Evolutionary conservation across 148 eudicot genomes (phyloP).

Genomic region (Drosera capensis): DNA sequence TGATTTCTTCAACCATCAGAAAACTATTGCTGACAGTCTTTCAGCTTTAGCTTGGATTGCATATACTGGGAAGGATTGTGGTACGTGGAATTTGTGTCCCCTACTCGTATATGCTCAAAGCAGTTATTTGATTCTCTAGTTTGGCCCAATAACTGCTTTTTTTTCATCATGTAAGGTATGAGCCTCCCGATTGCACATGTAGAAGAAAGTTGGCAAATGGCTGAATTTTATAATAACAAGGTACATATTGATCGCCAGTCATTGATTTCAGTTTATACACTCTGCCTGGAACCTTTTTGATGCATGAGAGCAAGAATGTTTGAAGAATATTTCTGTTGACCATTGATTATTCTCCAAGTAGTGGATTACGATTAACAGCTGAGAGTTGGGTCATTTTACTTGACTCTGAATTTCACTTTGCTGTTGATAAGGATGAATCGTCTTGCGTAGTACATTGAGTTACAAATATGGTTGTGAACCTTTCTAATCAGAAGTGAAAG

Average conservation of each 20-base stretch:
- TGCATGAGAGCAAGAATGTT: too few species aligned
- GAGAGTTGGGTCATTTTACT: too few species aligned
- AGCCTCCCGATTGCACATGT: conserved; percentile 97
- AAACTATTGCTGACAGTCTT: conserved; percentile 73
- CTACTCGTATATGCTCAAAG: neutral
- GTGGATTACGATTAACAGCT: too few species aligned
- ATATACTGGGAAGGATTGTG: conserved; percentile 89
- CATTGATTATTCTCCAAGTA: too few species aligned
- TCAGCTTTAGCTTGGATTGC: conserved; percentile 94
- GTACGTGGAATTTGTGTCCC: conserved; percentile 20
- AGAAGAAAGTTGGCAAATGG: conserved; percentile 99
- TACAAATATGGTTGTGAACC: too few species aligned
- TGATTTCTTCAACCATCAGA: conserved; percentile 72
- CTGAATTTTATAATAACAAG: conserved; percentile 95
- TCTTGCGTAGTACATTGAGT: too few species aligned
- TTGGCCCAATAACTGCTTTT: neutral
- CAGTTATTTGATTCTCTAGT: neutral
- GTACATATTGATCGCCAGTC: conserved; percentile 13
- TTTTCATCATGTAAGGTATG: conserved; percentile 44
- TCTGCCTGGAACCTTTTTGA: too few species aligned
- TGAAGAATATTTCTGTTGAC: too few species aligned
- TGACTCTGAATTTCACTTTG: too few species aligned
- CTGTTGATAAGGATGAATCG: too few species aligned
- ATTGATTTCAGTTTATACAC: too few species aligned
- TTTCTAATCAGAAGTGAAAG: too few species aligned